Conservation (phyloP, 768 basidiomycete species). For the Boletus subcaerulescens region DNA sequence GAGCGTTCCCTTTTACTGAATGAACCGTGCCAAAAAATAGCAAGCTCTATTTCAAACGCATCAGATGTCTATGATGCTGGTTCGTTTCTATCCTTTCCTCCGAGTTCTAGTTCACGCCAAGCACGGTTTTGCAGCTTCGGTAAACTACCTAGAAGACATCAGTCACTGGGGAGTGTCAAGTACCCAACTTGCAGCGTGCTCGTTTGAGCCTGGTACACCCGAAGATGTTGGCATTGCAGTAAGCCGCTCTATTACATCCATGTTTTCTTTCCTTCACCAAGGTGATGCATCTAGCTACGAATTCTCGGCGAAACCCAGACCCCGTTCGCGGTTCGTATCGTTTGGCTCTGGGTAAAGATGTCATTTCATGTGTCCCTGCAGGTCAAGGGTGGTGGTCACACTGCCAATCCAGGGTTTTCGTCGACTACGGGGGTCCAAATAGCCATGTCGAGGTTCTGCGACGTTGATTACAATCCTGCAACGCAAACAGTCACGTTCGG, state of each 20-base stretch:
- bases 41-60: too few relatives aligned
- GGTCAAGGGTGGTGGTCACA: slow-evolving; percentile 63
- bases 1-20: too few relatives aligned
- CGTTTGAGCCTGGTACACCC: slow-evolving; percentile 55
- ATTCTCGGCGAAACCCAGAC: slow-evolving; percentile 41
- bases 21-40: too few relatives aligned
- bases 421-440: slow-evolving; percentile 60
- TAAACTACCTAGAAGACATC: too few relatives aligned
- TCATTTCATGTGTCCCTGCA: slow-evolving; percentile 11
- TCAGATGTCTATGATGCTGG: too few relatives aligned
- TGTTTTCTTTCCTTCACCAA: not conserved
- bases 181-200: slow-evolving; percentile 42
- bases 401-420: slow-evolving; percentile 52
- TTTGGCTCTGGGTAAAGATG: not conserved
- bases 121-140: not conserved
- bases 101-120: too few relatives aligned
- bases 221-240: slow-evolving; percentile 52
- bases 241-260: not conserved
- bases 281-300: slow-evolving; percentile 1
- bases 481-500: slow-evolving; percentile 41
- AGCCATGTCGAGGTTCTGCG: slow-evolving; percentile 47
- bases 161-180: too few relatives aligned
- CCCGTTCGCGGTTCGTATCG: slow-evolving; percentile 23
- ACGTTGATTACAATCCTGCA: slow-evolving; percentile 35
- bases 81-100: too few relatives aligned